Evolutionary conservation across 108 stramenopile genomes (phyloP).

Genomic region (Nitzschia sp.): DNA sequence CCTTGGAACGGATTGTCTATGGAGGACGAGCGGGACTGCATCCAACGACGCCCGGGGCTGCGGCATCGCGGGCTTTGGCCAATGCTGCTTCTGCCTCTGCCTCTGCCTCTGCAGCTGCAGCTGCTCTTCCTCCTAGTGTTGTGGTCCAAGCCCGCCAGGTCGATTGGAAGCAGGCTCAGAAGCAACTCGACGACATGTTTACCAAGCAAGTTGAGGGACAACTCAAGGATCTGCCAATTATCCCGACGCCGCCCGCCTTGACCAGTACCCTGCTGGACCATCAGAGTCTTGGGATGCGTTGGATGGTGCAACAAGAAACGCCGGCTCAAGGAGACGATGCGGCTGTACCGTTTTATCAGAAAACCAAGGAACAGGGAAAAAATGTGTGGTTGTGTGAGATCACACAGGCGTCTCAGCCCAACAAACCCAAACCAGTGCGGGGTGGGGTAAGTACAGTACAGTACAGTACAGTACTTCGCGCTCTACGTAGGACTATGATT

Average conservation of each 20-base stretch:
- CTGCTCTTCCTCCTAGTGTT: background rate
- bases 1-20: too few relatives aligned
- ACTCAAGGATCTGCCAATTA: slow-evolving; percentile 1
- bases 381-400: background rate
- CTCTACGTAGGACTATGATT: too few relatives aligned
- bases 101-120: background rate
- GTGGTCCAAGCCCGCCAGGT: background rate
- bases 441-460: background rate
- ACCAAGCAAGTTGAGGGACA: slow-evolving; percentile 42
- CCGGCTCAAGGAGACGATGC: background rate
- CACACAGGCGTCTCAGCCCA: background rate
- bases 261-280: background rate
- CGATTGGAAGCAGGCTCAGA: background rate
- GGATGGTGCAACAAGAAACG: background rate
- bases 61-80: background rate
- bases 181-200: slow-evolving; percentile 57
- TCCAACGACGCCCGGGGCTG: background rate
- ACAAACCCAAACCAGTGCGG: background rate
- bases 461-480: too few relatives aligned
- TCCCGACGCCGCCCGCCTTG: background rate
- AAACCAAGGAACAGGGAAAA: background rate
- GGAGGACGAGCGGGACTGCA: too few relatives aligned
- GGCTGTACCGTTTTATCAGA: background rate
- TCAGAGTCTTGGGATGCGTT: background rate
- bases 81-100: background rate